Conservation (phyloP, 306 rosid species). For the Lathyrus tuberosus region DNA sequence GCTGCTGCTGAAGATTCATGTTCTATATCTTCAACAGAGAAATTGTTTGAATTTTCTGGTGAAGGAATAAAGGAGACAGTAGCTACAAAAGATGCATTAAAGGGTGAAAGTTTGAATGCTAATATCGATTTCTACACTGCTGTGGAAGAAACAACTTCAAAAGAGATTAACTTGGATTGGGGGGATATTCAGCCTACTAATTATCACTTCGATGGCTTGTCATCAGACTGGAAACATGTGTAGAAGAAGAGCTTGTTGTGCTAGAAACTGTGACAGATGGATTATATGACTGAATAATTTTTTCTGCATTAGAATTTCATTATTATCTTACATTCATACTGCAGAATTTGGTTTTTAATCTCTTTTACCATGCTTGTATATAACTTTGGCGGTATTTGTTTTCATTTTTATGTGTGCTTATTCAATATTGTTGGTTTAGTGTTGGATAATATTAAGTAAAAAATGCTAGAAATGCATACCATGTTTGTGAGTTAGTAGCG, state of each 20-base stretch:
- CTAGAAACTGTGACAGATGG: slow-evolving; percentile 34
- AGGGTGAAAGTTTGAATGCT: slow-evolving; percentile 38
- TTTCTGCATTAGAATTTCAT: neutral
- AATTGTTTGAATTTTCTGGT: slow-evolving; percentile 40
- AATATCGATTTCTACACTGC: slow-evolving; percentile 36
- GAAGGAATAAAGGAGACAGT: slow-evolving; percentile 43
- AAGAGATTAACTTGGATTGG: slow-evolving; percentile 41
- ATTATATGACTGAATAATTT: slow-evolving; percentile 33
- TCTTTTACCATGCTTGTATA: slow-evolving; percentile 21
- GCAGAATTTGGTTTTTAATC: slow-evolving; percentile 25
- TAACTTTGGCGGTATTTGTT: neutral
- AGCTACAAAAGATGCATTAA: slow-evolving; percentile 36
- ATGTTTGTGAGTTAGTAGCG: no score
- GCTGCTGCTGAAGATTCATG: slow-evolving; percentile 44
- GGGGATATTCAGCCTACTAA: slow-evolving; percentile 43
- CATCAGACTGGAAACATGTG: slow-evolving; percentile 87
- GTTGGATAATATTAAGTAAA: slow-evolving; percentile 14
- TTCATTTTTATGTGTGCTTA: slow-evolving; percentile 21
- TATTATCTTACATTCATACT: slow-evolving; percentile 11
- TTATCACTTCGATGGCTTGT: slow-evolving; percentile 49
- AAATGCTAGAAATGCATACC: neutral
- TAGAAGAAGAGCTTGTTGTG: slow-evolving; percentile 55
- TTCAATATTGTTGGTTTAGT: slow-evolving; percentile 20
- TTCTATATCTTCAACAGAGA: slow-evolving; percentile 40
- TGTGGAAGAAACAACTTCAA: slow-evolving; percentile 34